Base-by-base conservation (phyloP, 2,329 filamentous ascomycete genomes). In the Pseudocercospora pini-densiflorae region DNA sequence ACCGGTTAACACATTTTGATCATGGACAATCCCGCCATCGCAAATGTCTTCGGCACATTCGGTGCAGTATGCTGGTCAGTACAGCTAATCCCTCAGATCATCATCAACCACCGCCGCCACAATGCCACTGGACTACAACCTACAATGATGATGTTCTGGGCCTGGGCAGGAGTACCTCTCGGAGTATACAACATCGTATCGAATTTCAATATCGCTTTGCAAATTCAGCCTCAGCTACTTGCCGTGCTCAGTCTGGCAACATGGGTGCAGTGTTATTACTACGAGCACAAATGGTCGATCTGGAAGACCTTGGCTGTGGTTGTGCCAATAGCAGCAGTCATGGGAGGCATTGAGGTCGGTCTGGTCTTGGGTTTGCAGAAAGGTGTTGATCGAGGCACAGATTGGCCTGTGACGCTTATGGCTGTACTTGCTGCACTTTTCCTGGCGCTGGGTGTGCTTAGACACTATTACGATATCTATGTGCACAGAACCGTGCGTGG, bases 141-240 rank as follows among this genome's bases (percentile, higher is more conserved):
- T 0, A 87, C 87, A 0, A 91, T 92, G 89, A 91, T 92, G 89
- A 85, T 92, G 75, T 81, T 91, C 1, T 92, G 89, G 85, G 87
- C 88, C 0, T 86, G 83, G 79, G 89, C 89, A 1, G 89, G 89
- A 0, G 86, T 91, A 0, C 89, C 89, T 0, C 80, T 92, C 0
- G 90, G 89, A 1, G 84, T 87, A 12, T 87, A 87, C 75, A 87
- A 86, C 69, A 86, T 87, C 40, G 83, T 84, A 0, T 80, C 82
- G 61, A 73, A 82, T 16, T 85, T 86, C 77, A 87, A 85, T 67
- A 73, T 87, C 47, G 84, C 85, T 1, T 73, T 87, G 1, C 78
- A 80, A 40, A 79, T 88, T n/a, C 85, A 88, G 72, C 84, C 85
- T 2, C 84, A 87, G 71, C 83, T 87, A n/a, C 76, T 87, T 27